phyloP scores from a whole-genome alignment of 257 asterid genomes.

The Galeopsis tetrahit region DNA sequence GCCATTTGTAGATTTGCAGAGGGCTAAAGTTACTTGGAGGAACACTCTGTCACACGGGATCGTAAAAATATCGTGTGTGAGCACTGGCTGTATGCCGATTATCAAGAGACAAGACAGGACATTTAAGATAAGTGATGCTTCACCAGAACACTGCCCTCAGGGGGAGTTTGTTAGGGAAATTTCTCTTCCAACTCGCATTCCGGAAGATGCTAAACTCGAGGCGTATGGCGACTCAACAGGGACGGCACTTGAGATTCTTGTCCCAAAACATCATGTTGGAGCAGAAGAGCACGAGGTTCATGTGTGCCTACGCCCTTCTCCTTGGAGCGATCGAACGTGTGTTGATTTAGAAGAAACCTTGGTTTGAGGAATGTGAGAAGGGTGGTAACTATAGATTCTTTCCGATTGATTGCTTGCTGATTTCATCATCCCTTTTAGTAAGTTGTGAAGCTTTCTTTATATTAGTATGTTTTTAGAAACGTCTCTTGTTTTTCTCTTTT shows the following conservation, averaged over 20 bases:
- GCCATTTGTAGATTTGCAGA: constrained; percentile 38
- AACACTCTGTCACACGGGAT: constrained; percentile 41
- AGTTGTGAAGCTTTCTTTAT: background rate
- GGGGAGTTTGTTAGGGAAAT: constrained; percentile 39
- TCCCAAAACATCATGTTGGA: constrained; percentile 34
- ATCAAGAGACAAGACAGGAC: constrained; percentile 39
- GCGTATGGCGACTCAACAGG: constrained; percentile 38
- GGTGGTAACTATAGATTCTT: constrained; percentile 26
- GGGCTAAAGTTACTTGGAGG: constrained; percentile 41
- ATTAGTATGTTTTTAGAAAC: background rate
- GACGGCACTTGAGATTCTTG: constrained; percentile 40
- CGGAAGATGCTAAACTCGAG: constrained; percentile 39
- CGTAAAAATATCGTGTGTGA: constrained; percentile 36
- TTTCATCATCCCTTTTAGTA: background rate
- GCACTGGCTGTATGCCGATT: constrained; percentile 40
- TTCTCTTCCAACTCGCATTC: constrained; percentile 38
- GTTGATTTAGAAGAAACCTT: constrained; percentile 36
- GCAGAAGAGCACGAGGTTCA: constrained; percentile 41
- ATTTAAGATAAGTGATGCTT: constrained; percentile 32
- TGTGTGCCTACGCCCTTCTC: constrained; percentile 40
- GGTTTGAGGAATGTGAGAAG: constrained; percentile 26
- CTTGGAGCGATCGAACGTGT: constrained; percentile 34
- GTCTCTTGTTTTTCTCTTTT: constrained; percentile 3
- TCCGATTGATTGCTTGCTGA: constrained; percentile 29
- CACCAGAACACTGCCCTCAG: constrained; percentile 41